A percentile compares a stretch with the other conserved stretches of the same genome.
phyloP scores from a whole-genome alignment of 2,329 filamentous ascomycete genomes.

The Trichoderma harzianum region DNA sequence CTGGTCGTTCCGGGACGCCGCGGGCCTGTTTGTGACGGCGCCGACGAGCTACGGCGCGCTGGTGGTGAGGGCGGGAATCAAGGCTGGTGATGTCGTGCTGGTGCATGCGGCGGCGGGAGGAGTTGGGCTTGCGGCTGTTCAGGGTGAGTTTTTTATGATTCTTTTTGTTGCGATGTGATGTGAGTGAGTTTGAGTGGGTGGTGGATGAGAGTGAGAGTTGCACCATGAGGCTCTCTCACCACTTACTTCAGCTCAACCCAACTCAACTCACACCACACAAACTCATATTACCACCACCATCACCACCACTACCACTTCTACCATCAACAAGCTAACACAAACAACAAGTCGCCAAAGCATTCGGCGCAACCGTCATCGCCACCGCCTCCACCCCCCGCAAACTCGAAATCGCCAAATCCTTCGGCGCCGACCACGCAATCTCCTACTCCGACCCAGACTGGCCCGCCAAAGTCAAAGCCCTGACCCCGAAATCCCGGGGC shows the following conservation, averaged over 20 bases:
- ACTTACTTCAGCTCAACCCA: neutral
- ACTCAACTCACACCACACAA: neutral
- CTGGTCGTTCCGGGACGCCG: conserved; percentile 82
- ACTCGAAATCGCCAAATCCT: conserved; percentile 71
- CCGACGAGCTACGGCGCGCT: conserved; percentile 86
- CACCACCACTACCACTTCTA: neutral
- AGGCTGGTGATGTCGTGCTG: conserved; percentile 79
- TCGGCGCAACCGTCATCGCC: conserved; percentile 87
- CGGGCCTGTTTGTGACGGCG: conserved; percentile 86
- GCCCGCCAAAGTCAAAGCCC: conserved; percentile 67
- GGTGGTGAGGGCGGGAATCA: conserved; percentile 72
- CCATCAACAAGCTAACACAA: neutral
- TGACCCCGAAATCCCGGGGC: conserved; percentile 68
- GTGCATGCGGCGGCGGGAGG: conserved; percentile 91
- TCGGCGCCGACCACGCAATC: conserved; percentile 80
- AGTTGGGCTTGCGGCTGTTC: conserved; percentile 86
- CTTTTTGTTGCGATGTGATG: neutral
- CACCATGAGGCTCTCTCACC: neutral
- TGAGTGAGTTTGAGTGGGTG: neutral
- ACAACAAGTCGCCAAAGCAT: conserved; percentile 70
- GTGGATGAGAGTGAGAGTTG: neutral
- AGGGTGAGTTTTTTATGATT: conserved; percentile 44
- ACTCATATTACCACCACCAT: neutral
- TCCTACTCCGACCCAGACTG: conserved; percentile 68
- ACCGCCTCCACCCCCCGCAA: conserved; percentile 82